These are phyloP conservation scores for Xylaria sp. DNA, from an alignment of 2,329 filamentous ascomycete genomes.

Conservation along the genomic window DNA sequence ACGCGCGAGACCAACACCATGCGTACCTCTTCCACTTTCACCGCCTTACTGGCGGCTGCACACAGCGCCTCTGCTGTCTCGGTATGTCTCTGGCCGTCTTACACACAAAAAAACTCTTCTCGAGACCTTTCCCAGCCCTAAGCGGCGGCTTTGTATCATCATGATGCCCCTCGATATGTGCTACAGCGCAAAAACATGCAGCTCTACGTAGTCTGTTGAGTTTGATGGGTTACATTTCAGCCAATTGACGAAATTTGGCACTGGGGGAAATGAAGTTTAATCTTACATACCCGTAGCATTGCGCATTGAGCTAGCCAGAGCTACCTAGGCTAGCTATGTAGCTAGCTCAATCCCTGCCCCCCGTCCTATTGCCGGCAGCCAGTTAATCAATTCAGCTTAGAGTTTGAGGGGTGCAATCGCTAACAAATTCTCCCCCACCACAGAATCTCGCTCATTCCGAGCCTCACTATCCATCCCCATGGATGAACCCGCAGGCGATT, in stretches of 20 bases:
- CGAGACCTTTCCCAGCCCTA: not conserved
- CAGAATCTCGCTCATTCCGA: conserved; percentile 44
- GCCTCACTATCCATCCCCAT: conserved; percentile 81
- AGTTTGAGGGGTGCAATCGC: not conserved
- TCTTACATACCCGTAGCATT: not conserved
- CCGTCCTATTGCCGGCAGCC: conserved; percentile 4
- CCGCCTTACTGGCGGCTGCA: conserved; percentile 35
- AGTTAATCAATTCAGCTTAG: not conserved
- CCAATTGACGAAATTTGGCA: conserved; percentile 1
- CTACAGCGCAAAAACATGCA: not conserved
- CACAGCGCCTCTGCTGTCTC: conserved; percentile 34
- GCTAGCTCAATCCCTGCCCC: not conserved
- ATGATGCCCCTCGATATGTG: not conserved
- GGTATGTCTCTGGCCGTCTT: conserved; percentile 31
- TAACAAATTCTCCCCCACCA: conserved; percentile 26
- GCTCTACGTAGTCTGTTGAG: not conserved
- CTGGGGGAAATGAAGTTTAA: not conserved
- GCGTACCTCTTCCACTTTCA: conserved; percentile 34
- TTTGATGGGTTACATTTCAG: not conserved
- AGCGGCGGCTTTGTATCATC: not conserved
- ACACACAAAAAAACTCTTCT: not conserved
- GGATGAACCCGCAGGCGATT: conserved; percentile 78
- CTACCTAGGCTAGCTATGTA: not conserved
- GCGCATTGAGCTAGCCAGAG: not conserved
- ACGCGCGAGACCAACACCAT: conserved; percentile 27